Base-by-base conservation (phyloP, 768 basidiomycete genomes). In the Lyophyllum decastes region DNA sequence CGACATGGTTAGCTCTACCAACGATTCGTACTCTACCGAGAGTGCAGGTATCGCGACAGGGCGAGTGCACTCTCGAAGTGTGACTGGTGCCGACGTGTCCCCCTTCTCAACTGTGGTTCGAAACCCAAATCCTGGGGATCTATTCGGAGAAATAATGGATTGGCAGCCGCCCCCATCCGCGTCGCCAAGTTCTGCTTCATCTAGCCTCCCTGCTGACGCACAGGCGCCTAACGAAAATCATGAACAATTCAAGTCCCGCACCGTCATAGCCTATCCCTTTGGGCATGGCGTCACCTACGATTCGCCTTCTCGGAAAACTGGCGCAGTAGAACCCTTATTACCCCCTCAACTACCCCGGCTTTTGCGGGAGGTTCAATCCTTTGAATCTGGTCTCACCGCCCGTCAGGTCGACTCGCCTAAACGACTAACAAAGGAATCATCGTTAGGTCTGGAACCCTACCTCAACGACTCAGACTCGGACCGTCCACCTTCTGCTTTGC, bases 281-380 rank as follows among this genome's bases (percentile, higher is more conserved):
- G 90, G 90, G 16, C 67, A 73, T 4, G 83, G 83, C 8, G 79
- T 92, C 27, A 61, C 73, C 2, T 92, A 88, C 63, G 85, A 86
- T 54, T 78, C 83, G 0, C 88, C 87, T 3, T 69, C 78, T 0
- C 76, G 80, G 58, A 78, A 73, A 33, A 76, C 78, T 8, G 70
- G 74, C 1, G 52, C 75, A 1, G 34, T 34, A 51, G 70, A 82
- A 17, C 76, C 72, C 48, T 68, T 84, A 4, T 43, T 62, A 52
- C 55, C 61, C 17, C 33, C 55, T 49, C 75, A 77, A 4, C 63
- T 81, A 1, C 79, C 84, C 1, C 84, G 82, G 4, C 76, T 78
- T 43, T 69, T 94, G n/a, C 87, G 91, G 22, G 88, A 88, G 68
- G 90, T 93, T 87, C 90, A 93, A 62, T 91, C 89, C 0, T 94